Evolutionary conservation across 441 rosid genomes (phyloP).

Genomic region (Syzygium syzygioides): DNA sequence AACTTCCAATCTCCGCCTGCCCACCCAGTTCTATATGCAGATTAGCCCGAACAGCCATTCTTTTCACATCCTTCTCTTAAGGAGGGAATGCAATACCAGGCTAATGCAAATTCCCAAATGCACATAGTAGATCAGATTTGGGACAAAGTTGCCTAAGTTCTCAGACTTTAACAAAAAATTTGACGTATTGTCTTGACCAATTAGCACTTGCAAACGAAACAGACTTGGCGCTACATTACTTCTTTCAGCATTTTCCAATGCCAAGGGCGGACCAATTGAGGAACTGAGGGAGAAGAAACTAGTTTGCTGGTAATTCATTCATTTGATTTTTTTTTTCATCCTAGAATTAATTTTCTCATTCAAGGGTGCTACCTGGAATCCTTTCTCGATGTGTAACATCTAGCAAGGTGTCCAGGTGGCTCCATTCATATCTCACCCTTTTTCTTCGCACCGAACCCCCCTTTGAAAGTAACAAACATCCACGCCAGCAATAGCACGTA

Average conservation of each 20-base stretch:
- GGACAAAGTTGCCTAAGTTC: background rate
- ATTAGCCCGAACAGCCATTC: background rate
- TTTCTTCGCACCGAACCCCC: background rate
- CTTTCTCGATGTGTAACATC: background rate
- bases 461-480: background rate
- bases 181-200: background rate
- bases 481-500: background rate
- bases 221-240: background rate
- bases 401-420: background rate
- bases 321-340: background rate
- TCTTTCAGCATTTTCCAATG: background rate
- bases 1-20: background rate
- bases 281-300: background rate
- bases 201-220: background rate
- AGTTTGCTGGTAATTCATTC: background rate
- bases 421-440: background rate
- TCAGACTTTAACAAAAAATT: background rate
- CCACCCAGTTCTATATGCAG: background rate
- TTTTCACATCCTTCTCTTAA: background rate
- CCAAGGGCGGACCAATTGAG: background rate
- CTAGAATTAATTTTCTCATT: background rate
- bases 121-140: background rate
- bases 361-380: background rate
- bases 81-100: background rate
- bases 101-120: background rate